Conservation (phyloP, 1,139 yeast species). For the Taphrina deformans region DNA sequence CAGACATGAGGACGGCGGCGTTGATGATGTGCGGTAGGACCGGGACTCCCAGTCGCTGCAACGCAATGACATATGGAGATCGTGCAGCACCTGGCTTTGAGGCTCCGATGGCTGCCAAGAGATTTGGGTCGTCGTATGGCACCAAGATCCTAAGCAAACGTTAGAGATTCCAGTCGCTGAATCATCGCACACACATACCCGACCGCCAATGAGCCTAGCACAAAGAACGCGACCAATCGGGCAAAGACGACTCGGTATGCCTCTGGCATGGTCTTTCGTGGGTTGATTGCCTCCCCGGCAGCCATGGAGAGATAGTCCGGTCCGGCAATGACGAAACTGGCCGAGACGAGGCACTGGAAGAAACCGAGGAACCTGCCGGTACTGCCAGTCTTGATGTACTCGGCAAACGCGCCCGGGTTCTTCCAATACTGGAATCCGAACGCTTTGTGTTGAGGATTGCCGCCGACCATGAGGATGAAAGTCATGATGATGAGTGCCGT, state of each 20-base stretch:
- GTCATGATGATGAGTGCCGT: conserved; percentile 70
- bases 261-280: conserved; percentile 75
- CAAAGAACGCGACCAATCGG: conserved; percentile 78
- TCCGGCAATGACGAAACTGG: conserved; percentile 64
- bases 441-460: conserved; percentile 58
- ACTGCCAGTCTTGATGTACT: conserved; percentile 48
- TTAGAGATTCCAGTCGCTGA: too few species aligned
- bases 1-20: conserved; percentile 69
- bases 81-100: conserved; percentile 51
- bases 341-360: conserved; percentile 69
- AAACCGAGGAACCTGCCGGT: conserved; percentile 59
- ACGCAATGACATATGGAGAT: conserved; percentile 77
- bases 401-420: conserved; percentile 78
- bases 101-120: conserved; percentile 41
- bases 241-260: conserved; percentile 81
- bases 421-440: conserved; percentile 67
- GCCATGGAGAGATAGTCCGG: conserved; percentile 86
- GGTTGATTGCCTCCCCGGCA: conserved; percentile 85
- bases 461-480: conserved; percentile 71
- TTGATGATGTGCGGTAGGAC: conserved; percentile 74
- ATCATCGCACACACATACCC: too few species aligned
- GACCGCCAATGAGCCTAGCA: conserved; percentile 43
- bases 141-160: conserved; percentile 63
- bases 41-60: conserved; percentile 62
- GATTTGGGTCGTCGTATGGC: conserved; percentile 67